Evolutionary conservation across 768 basidiomycete species (phyloP), one percentile per base, ranked within the genome.

Genomic region (Calocybe cyanea): DNA sequence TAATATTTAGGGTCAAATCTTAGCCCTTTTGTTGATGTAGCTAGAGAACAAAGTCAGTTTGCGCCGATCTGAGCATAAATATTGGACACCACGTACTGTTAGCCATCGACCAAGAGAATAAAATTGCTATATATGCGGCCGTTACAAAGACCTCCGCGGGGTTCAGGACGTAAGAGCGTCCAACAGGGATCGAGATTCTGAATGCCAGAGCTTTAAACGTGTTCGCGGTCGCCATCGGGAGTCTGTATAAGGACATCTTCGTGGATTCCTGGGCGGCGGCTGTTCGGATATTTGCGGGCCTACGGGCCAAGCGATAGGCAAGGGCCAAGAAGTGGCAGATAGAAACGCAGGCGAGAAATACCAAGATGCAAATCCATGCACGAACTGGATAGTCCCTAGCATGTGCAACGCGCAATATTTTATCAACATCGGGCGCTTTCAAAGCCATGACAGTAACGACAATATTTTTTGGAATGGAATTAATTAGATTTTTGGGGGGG

Each of bases 1-100:
- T 59, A 71, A 51, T 71, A 71, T 39, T 63, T 58, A 0, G 68
- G 64, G 46, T 67, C 67, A 17, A 63, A 59, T 35, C 46, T 58
- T 25, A 64, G 41, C 8, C 67, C 68, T 17, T 60, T 47, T 11
- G 58, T 56, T 7, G 58, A 61, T 2, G 68, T 70, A 1, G 67
- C 68, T 70, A 37, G 24, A 24, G 15, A 19, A 3, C 5, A 11
- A 8, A 11, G 10, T 43, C 19, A 39, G 11, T 33, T 9, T 21
- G n/a, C n/a, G 6, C 5, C n/a, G 13, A 18, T 15, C 7, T 30
- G 13, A 9, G 10, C 18, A 28, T n/a, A 32, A 17, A 6, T 13
- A 7, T 15, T 30, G 17, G 15, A 17, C 18, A 19, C 5, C 9
- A 34, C 61, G 28, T 51, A 74, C 75, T 64, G 30, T 75, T 69